Base-by-base conservation (phyloP, 2,329 filamentous ascomycete genomes). In the Fusarium sp. region DNA sequence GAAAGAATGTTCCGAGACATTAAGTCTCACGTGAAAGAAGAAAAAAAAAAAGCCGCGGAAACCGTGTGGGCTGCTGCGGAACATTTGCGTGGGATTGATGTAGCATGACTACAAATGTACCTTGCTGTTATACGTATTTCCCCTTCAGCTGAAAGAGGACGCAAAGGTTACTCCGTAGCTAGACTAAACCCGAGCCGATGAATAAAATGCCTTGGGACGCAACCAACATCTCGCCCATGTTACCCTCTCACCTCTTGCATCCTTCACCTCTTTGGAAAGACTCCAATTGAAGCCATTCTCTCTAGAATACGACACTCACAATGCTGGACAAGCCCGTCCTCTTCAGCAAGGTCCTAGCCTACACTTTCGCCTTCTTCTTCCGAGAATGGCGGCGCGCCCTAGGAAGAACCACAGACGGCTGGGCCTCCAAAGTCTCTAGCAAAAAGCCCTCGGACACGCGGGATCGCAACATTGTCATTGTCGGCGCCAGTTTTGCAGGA, bases 401-500 rank as follows among this genome's bases (percentile, higher is more conserved):
- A n/a, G 57, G 6, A 37, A 75, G 20, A 67, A 59, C 37, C 64
- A 72, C 25, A 60, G 71, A 58, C 63, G 69, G 52, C 64, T 75
- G 17, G 50, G 66, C 25, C 57, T 66, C 40, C 66, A 68, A 43
- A 60, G 47, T 56, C 7, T 33, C 43, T 2, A 43, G 63, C 10
- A 45, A 45, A 11, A 73, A 75, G 8, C 45, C 73, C 1, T 47
- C 69, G 1, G 62, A 66, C 12, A 67, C 72, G 1, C 75, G 81
- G 40, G 80, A 82, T 57, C 74, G 73, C 66, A 90, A 87, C 66
- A 86, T 91, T 47, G 85, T 90, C 68, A 82, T 91, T 10, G 78
- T 91, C 30, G 90, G 89, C 37, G 89, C 86, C 58, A 90, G 88
- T 0, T 91, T 90, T 74, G 88, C 88, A 0, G 90, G 90, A 3